These are phyloP conservation scores for Teratosphaeria epicoccoides DNA, from an alignment of 2,329 filamentous ascomycete species.

Conservation along the genomic window DNA sequence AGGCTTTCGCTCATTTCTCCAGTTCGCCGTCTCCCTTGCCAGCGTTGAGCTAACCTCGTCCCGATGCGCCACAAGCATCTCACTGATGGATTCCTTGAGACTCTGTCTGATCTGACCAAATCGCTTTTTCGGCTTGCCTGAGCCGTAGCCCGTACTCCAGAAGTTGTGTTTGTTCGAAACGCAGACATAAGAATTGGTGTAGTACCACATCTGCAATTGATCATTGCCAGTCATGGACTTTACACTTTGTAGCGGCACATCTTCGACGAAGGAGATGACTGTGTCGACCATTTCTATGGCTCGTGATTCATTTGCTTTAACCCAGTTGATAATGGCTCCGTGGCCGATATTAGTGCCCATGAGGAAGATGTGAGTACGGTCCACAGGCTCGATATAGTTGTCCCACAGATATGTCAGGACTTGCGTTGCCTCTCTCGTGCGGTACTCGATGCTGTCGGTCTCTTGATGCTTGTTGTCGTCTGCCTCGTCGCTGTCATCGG, in stretches of 20 bases:
- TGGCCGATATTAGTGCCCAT: conserved; percentile 87
- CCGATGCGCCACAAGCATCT: conserved; percentile 47
- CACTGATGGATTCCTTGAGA: conserved; percentile 36
- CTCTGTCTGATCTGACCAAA: conserved; percentile 46
- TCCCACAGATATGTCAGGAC: conserved; percentile 87
- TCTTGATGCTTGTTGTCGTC: conserved; percentile 28
- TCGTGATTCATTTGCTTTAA: conserved; percentile 55
- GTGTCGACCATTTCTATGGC: conserved; percentile 59
- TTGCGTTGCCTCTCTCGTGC: conserved; percentile 47
- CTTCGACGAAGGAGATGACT: conserved; percentile 72
- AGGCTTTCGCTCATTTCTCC: conserved; percentile 10
- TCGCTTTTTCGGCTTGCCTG: conserved; percentile 44
- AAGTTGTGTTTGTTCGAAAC: conserved; percentile 65
- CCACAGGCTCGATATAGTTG: conserved; percentile 76
- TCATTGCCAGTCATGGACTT: conserved; percentile 51
- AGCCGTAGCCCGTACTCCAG: conserved; percentile 52
- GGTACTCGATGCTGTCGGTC: conserved; percentile 38
- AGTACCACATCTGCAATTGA: conserved; percentile 75
- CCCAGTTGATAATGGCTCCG: conserved; percentile 66
- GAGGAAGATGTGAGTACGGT: conserved; percentile 65
- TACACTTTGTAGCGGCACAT: conserved; percentile 62
- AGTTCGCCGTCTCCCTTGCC: conserved; percentile 31
- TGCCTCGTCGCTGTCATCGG: conserved; percentile 29
- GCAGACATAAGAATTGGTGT: conserved; percentile 66
- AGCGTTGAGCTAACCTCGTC: conserved; percentile 40